phyloP scores from a whole-genome alignment of 495 filamentous ascomycete species.

The Daldinia childiae region DNA sequence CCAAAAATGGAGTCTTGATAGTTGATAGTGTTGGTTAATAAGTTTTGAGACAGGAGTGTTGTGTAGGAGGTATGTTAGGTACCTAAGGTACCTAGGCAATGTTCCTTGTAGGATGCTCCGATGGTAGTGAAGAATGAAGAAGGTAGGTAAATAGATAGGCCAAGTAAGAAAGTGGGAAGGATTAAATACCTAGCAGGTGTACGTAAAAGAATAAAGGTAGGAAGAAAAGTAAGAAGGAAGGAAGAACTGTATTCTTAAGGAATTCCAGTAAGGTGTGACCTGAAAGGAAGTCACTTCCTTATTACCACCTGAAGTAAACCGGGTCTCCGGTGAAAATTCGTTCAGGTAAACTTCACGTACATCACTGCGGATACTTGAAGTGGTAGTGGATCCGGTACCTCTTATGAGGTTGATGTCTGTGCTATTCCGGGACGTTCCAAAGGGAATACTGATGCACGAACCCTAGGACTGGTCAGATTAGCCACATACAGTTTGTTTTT shows the following conservation, averaged over 20 bases:
- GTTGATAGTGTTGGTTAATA: not conserved
- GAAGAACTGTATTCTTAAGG: not conserved
- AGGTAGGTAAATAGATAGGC: not conserved
- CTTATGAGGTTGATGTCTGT: too few species aligned
- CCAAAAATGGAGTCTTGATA: not conserved
- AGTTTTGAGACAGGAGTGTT: not conserved
- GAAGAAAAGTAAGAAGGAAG: not conserved
- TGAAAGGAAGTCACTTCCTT: too few species aligned
- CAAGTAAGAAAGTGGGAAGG: not conserved
- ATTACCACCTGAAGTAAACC: too few species aligned
- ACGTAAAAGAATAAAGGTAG: not conserved
- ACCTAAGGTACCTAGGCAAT: not conserved
- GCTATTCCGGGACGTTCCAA: too few species aligned
- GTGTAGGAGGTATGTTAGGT: not conserved
- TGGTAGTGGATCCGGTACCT: too few species aligned
- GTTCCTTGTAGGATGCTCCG: not conserved
- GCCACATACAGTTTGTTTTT: too few species aligned
- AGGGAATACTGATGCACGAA: too few species aligned
- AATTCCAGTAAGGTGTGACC: not conserved
- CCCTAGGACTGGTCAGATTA: too few species aligned
- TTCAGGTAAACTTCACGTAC: too few species aligned
- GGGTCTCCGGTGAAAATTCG: too few species aligned
- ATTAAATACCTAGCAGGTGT: not conserved
- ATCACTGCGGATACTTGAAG: too few species aligned
- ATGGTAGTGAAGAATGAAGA: not conserved